Evolutionary conservation across 106 monocot genomes (phyloP).

Genomic region (Narthecium ossifragum): DNA sequence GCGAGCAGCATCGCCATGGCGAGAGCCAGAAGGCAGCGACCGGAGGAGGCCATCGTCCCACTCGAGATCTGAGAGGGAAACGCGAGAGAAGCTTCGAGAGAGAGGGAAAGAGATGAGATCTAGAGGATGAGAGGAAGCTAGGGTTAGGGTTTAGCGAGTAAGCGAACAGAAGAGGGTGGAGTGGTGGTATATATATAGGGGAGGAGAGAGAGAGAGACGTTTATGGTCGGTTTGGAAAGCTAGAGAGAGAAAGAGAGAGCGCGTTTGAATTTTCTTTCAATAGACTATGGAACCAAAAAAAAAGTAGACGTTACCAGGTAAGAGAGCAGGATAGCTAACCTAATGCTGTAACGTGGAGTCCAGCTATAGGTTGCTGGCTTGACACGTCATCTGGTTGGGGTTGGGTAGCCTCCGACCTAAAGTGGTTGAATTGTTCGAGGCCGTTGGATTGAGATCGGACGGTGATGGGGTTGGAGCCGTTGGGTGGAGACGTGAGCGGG

Average conservation of each 20-base stretch:
- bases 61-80: background rate
- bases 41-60: background rate
- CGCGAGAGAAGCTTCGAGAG: conserved; percentile 5
- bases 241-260: too few relatives aligned
- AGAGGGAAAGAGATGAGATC: background rate
- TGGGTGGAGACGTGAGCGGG: too few relatives aligned
- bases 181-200: conserved; percentile 1
- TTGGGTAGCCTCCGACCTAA: too few relatives aligned
- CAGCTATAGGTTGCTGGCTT: background rate
- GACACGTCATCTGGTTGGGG: too few relatives aligned
- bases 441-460: too few relatives aligned
- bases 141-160: background rate
- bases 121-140: background rate
- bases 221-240: background rate
- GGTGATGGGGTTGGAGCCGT: too few relatives aligned
- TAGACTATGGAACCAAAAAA: background rate
- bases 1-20: background rate
- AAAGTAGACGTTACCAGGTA: background rate
- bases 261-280: background rate
- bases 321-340: background rate
- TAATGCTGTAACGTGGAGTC: background rate
- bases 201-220: background rate
- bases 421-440: too few relatives aligned
- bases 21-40: background rate
- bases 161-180: background rate